Percentiles rank a stretch among this genome's conserved stretches.
phyloP scores from a whole-genome alignment of 345 rosid genomes.

The Limnanthes douglasii region DNA sequence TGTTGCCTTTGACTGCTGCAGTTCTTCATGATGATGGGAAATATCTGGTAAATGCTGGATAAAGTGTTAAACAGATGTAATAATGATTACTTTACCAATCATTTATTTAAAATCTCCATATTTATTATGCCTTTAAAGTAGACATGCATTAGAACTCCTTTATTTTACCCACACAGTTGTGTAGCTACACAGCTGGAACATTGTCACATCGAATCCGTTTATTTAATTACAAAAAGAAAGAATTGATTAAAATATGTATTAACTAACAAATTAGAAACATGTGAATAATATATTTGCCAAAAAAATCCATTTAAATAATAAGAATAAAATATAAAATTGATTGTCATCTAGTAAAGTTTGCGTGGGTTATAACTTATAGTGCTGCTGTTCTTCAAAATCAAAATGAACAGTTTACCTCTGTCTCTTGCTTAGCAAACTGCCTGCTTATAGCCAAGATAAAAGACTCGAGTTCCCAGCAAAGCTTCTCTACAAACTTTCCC shows the following conservation, averaged over 20 bases:
- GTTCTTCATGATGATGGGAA: constrained; percentile 30
- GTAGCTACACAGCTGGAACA: too few species aligned
- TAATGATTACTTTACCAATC: too few species aligned
- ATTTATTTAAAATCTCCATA: too few species aligned
- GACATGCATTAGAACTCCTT: too few species aligned
- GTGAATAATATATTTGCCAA: not conserved
- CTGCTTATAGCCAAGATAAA: constrained; percentile 21
- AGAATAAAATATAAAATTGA: too few species aligned
- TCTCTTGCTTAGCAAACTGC: constrained; percentile 34
- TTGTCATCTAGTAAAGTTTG: too few species aligned
- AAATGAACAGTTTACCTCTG: constrained; percentile 33
- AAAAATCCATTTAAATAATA: not conserved
- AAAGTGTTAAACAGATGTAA: constrained; percentile 10
- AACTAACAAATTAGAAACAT: not conserved
- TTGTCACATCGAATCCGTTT: too few species aligned
- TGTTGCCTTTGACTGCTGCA: constrained; percentile 41
- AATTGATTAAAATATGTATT: not conserved
- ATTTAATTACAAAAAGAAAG: constrained; percentile 1
- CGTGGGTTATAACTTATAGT: too few species aligned
- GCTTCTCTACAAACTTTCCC: constrained; percentile 21
- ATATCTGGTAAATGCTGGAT: constrained; percentile 24
- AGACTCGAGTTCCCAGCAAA: constrained; percentile 29
- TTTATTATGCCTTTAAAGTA: too few species aligned
- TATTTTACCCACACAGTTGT: too few species aligned
- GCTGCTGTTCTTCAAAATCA: too few species aligned